Evolutionary conservation across 2,329 filamentous ascomycete species (phyloP), one percentile per base, ranked within the genome.

Genomic region (Cladosporium sp.): DNA sequence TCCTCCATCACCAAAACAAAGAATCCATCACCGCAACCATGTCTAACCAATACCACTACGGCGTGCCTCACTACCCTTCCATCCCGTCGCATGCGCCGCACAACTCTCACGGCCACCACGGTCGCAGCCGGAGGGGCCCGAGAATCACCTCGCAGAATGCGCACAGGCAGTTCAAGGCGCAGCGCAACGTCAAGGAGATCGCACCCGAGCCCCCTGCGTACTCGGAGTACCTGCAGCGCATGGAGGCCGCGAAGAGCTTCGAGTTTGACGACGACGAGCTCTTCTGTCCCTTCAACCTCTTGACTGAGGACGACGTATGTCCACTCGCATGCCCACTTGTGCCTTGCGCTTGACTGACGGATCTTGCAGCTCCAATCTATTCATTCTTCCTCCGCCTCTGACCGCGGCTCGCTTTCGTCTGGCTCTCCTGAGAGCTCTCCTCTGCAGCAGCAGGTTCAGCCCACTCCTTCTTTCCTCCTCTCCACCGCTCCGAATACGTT

Each of bases 221-320:
- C 67, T 85, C 86, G 67, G 88, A 89, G 69, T 97, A 96, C 82
- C 91, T 94, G 72, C 88, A 88, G 71, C 89, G 93, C 76, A 96
- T 96, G 72, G 93, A 98, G 81, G 91, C 92, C 69, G 92, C 91
- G 67, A 88, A 93, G 67, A 97, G 93, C 11, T 98, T 98, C 75
- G 94, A 98, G 73, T 85, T 98, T 68, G 94, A 97, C 75, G 94
- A 98, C 77, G 94, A 98, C 78, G 86, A 97, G 81, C 90, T 97
- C 79, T 98, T 98, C 80, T 97, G 93, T 81, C 94, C 94, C 1
- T 83, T 83, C 69, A 89, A 90, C 77, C 86, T 98, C 72, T 84
- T 98, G 82, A 96, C 93, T 40, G 93, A 97, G 81, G 93, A 87
- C 80, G 93, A 97, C 88, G 93, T 97, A 88, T 77, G 82, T 75